Evolutionary conservation across 2,329 filamentous ascomycete species (phyloP).

Genomic region (Neofusicoccum umdonicola): DNA sequence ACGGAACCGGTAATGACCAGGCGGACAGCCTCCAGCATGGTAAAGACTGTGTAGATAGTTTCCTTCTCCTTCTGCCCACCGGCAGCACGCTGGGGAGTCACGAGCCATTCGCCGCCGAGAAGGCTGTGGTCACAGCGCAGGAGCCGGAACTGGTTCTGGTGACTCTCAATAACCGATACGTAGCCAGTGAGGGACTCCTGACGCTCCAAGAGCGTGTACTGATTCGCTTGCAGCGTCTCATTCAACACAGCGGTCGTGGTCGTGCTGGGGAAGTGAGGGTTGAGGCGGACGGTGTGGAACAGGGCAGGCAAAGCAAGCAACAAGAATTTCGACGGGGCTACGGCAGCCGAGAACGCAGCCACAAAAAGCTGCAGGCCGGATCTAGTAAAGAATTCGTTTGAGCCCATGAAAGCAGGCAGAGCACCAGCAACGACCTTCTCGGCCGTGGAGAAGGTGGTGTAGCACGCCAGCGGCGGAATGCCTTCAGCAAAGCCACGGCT

Average conservation of each 20-base stretch:
- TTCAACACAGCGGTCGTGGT: conserved; percentile 64
- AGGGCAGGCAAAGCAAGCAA: conserved; percentile 69
- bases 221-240: conserved; percentile 59
- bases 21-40: conserved; percentile 88
- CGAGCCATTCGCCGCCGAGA: conserved; percentile 85
- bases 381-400: conserved; percentile 64
- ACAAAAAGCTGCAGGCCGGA: conserved; percentile 70
- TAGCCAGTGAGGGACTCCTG: conserved; percentile 88
- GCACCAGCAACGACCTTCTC: conserved; percentile 42
- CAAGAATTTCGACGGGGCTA: conserved; percentile 68
- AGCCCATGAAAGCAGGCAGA: conserved; percentile 56
- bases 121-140: conserved; percentile 94
- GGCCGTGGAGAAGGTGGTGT: conserved; percentile 58
- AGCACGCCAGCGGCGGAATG: conserved; percentile 62
- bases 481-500: conserved; percentile 58
- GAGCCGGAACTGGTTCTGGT: conserved; percentile 68
- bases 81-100: conserved; percentile 44
- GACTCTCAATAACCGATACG: conserved; percentile 81
- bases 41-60: conserved; percentile 93
- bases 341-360: conserved; percentile 61
- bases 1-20: conserved; percentile 60
- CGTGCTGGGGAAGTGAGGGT: conserved; percentile 68
- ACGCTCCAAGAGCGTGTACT: conserved; percentile 76
- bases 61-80: conserved; percentile 62
- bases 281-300: conserved; percentile 67